Conservation (phyloP, 1,284 basidiomycete species). For the Ganoderma resinaceum region DNA sequence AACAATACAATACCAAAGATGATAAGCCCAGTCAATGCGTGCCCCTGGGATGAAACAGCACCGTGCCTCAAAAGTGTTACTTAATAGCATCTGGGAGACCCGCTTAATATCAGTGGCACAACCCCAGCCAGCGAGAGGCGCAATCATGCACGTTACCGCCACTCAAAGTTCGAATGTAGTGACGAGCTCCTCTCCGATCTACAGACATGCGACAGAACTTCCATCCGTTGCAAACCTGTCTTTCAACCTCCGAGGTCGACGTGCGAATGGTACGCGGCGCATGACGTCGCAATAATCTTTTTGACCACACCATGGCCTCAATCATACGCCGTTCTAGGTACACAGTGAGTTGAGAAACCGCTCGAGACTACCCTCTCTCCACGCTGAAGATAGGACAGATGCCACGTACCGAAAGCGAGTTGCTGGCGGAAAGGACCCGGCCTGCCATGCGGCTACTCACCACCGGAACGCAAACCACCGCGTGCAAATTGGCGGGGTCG, state of each 20-base stretch:
- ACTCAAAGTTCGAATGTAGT: neutral
- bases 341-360: neutral
- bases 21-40: neutral
- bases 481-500: neutral
- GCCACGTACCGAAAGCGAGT: neutral
- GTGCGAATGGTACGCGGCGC: neutral
- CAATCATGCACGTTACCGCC: neutral
- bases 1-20: neutral
- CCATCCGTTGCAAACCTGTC: neutral
- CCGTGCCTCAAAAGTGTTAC: neutral
- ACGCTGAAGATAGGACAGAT: neutral
- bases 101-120: neutral
- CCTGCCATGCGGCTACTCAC: constrained; percentile 4
- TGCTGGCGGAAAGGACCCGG: neutral
- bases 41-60: neutral
- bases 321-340: neutral
- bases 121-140: neutral
- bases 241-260: neutral
- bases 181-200: neutral
- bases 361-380: neutral
- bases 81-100: neutral
- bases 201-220: neutral
- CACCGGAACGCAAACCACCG: neutral
- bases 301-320: neutral
- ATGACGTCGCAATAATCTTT: neutral